Base-by-base conservation (phyloP, 768 basidiomycete species). In the Galerina marginata region DNA sequence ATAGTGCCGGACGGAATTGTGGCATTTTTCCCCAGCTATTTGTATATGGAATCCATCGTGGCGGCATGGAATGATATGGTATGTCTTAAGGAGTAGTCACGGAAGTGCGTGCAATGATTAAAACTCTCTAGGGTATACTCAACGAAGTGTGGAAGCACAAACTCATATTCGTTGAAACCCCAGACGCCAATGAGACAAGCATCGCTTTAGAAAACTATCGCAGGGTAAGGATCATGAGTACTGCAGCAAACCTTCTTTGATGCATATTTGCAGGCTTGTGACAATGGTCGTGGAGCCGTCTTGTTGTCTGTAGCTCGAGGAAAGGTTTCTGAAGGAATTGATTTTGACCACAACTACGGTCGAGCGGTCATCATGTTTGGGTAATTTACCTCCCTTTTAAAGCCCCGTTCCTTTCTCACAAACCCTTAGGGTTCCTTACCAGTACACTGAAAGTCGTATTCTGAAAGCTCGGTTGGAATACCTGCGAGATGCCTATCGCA, bases 11-110 rank as follows among this genome's bases (percentile, higher is more conserved):
- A 99, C 74, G 97, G 97, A 11, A 92, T 99, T 62, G 97, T 99
- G 16, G 96, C 95, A 4, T 99, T 99, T 83, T 99, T 99, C 77
- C 97, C 97, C 16, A 95, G 93, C 76, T 99, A 99, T 77, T 86
- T 99, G 12, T 99, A 99, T 75, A 99, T 99, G 97, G 97, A 99
- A 75, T 95, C 93, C 23, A 99, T 99, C 60, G 97, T 99, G 10
- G 95, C 95, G 2, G 97, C 97, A n/a, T 99, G 97, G 97, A 98
- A 99, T 71, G 97, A 99, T 74, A 99, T 99, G 97, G 97, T 96
- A 72, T 54, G 90, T 49, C 20, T 38, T 51, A 47, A 55, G 15
- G 7, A 20, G 16, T 14, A 25, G 23, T 40, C 12, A 48, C 44
- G 20, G 42, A n/a, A 20, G 16, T 20, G 29, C 46, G 12, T 50